Conservation (phyloP, 2,329 filamentous ascomycete genomes). For the Ramularia endophylla region DNA sequence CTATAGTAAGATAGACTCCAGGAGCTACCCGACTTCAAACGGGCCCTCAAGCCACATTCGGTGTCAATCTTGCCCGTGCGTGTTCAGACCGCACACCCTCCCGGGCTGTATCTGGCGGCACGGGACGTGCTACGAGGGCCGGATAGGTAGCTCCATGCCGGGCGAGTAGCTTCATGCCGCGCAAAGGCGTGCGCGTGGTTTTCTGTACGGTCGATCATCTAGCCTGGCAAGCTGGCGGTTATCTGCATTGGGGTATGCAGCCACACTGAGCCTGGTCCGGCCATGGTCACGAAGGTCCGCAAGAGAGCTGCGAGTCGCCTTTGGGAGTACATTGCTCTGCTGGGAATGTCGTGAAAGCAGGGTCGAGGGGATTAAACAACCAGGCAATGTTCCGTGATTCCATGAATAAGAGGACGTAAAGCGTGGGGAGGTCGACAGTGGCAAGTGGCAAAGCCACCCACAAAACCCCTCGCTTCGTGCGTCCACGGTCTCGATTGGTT, state of each 20-base stretch:
- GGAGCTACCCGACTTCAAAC: slow-evolving; percentile 12
- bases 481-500: slow-evolving; percentile 11
- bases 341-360: slow-evolving; percentile 3
- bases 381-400: no score
- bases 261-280: slow-evolving; percentile 10
- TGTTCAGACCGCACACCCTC: slow-evolving; percentile 2
- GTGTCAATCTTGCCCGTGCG: neutral
- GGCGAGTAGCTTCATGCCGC: slow-evolving; percentile 4
- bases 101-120: slow-evolving; percentile 2
- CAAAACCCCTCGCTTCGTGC: slow-evolving; percentile 11
- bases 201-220: slow-evolving; percentile 11
- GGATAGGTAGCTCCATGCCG: slow-evolving; percentile 3
- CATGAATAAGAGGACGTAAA: slow-evolving; percentile 1
- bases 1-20: slow-evolving; percentile 4
- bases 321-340: slow-evolving; percentile 7
- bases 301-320: no score
- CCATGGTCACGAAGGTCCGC: slow-evolving; percentile 3
- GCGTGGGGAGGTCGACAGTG: slow-evolving; percentile 12
- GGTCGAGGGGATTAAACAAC: no score
- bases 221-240: slow-evolving; percentile 10
- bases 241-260: slow-evolving; percentile 16
- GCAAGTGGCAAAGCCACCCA: neutral
- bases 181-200: slow-evolving; percentile 13
- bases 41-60: slow-evolving; percentile 9
- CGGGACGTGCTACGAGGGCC: slow-evolving; percentile 8